Base-by-base conservation (phyloP, 1,284 basidiomycete genomes). In the Cutaneotrichosporon sp. region DNA sequence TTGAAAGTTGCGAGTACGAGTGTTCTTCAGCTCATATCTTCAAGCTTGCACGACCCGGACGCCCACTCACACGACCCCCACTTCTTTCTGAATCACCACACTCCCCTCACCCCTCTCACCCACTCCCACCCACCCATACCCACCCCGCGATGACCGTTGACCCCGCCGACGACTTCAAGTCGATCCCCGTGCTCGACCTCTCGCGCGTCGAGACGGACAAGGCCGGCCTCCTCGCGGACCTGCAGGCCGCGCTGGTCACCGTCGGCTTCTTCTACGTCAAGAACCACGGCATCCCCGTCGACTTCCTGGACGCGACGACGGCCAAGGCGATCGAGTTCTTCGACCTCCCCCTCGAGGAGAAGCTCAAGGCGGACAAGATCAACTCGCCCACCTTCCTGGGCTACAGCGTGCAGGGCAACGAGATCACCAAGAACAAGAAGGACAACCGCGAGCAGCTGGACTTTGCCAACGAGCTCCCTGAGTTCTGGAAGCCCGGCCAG, bases 341-440 rank as follows among this genome's bases (percentile, higher is more conserved):
- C 38, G 60, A 76, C 58, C 65, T 79, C n/a, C 71, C 74, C 2
- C 54, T 74, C 25, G 67, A 66, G 24, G 60, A 59, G 45, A 80
- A 79, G 64, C 69, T 79, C 20, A 59, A 69, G 38, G 60, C 57
- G n/a, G 64, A 65, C 64, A 65, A 65, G 58, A 62, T 65, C 47
- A 52, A 56, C 54, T 65, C 64, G 51, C 64, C 64, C 3, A 65
- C 64, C 2, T 65, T 65, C 49, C 58, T 65, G 13, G 64, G 64
- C 3, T 65, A 65, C 60, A 54, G 50, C 45, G 56, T 56, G 54
- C 64, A 62, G 42, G 64, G 64, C 42, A 65, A 65, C 64, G 64
- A 65, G 58, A 62, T 65, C 42, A 65, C 64, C 11, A 65, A 65
- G 64, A 58, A 62, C 60, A 54, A 62, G 52, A 65, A 65, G 60